These are phyloP conservation scores for Colletotrichum truncatum DNA, from an alignment of 2,329 filamentous ascomycete species.

Conservation along the genomic window DNA sequence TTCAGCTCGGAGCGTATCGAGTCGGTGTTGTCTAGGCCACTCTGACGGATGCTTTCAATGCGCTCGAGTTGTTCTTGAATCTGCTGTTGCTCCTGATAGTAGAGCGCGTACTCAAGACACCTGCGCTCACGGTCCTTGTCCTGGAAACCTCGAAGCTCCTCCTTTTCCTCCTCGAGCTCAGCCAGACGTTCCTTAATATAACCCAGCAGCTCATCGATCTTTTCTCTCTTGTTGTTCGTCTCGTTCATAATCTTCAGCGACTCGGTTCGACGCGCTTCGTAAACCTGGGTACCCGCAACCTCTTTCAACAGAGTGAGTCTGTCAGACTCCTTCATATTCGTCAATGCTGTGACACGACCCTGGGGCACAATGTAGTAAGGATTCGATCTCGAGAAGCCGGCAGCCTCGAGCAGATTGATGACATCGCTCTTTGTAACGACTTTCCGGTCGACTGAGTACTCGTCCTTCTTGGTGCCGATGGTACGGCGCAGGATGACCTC, in stretches of 20 bases:
- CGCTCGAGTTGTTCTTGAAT: slow-evolving; percentile 81
- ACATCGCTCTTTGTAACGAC: slow-evolving; percentile 95
- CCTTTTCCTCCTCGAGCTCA: slow-evolving; percentile 96
- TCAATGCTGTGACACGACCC: slow-evolving; percentile 92
- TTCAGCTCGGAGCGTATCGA: slow-evolving; percentile 80
- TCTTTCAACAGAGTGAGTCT: slow-evolving; percentile 92
- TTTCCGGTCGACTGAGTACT: slow-evolving; percentile 97
- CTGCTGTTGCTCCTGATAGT: slow-evolving; percentile 86
- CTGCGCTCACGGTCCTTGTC: slow-evolving; percentile 92
- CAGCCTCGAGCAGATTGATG: slow-evolving; percentile 93
- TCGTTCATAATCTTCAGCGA: slow-evolving; percentile 97
- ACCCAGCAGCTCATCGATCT: slow-evolving; percentile 91
- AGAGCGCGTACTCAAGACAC: slow-evolving; percentile 94
- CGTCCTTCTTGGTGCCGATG: slow-evolving; percentile 97
- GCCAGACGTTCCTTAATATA: slow-evolving; percentile 90
- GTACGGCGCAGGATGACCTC: slow-evolving; percentile 92
- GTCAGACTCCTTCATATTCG: slow-evolving; percentile 98
- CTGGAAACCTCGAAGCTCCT: slow-evolving; percentile 92
- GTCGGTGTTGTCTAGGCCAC: slow-evolving; percentile 85
- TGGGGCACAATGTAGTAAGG: slow-evolving; percentile 99
- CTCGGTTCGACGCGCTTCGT: slow-evolving; percentile 90
- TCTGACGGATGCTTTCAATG: slow-evolving; percentile 83
- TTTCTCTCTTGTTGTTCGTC: slow-evolving; percentile 91
- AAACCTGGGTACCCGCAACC: slow-evolving; percentile 97
- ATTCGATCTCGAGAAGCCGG: slow-evolving; percentile 95